Conservation (phyloP, 2,329 filamentous ascomycete genomes). For the Fusarium armeniacum region DNA sequence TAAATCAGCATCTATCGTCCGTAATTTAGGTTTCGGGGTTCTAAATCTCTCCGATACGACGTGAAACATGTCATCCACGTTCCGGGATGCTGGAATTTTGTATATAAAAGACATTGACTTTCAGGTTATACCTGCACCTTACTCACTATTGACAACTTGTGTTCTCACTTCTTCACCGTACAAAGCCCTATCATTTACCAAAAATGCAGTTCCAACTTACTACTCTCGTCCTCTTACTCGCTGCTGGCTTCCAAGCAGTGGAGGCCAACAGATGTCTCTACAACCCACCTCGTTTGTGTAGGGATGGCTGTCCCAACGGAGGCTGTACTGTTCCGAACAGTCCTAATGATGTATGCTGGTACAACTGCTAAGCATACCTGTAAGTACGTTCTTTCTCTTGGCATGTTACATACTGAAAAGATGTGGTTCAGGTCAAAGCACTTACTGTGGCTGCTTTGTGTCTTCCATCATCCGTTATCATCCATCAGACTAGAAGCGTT, state of each 20-base stretch:
- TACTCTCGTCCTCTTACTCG: neutral
- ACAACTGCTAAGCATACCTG: neutral
- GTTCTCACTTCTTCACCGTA: neutral
- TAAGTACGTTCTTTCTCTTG: neutral
- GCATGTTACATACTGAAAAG: neutral
- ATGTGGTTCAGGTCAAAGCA: neutral
- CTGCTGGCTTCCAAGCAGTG: neutral
- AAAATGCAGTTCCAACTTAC: neutral
- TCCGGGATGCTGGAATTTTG: neutral
- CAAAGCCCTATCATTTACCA: accelerated
- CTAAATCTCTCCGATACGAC: neutral
- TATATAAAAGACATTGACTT: neutral
- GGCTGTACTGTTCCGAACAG: neutral
- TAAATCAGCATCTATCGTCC: neutral
- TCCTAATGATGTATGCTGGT: neutral
- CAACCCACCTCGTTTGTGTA: neutral
- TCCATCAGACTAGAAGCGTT: neutral
- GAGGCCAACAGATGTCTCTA: neutral
- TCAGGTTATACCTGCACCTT: neutral
- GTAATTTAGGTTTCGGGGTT: neutral
- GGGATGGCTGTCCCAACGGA: neutral
- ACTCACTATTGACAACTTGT: neutral
- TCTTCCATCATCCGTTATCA: neutral
- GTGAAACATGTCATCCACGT: neutral
- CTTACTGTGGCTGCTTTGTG: neutral